Evolutionary conservation across 768 basidiomycete genomes (phyloP).

Genomic region (Daedalea quercina): DNA sequence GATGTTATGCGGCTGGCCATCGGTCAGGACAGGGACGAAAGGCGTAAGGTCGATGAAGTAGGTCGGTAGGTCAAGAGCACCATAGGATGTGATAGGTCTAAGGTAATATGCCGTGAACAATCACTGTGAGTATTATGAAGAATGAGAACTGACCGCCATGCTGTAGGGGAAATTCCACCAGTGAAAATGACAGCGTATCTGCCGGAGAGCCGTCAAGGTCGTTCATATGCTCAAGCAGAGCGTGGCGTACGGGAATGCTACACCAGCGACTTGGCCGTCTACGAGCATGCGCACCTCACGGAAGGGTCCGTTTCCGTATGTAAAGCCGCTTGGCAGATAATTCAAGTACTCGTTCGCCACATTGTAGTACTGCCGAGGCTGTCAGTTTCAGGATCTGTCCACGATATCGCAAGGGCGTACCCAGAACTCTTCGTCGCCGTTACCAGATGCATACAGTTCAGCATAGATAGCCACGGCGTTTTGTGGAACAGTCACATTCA

Average conservation of each 20-base stretch:
- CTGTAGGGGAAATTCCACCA: slow-evolving; percentile 62
- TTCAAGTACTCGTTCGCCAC: slow-evolving; percentile 51
- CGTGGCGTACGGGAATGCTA: slow-evolving; percentile 45
- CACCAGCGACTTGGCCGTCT: slow-evolving; percentile 48
- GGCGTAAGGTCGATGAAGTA: slow-evolving; percentile 77
- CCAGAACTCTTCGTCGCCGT: slow-evolving; percentile 72
- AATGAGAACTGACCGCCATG: slow-evolving; percentile 52
- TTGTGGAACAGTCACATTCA: slow-evolving; percentile 61
- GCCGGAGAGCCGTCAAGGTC: not conserved
- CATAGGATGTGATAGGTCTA: slow-evolving; percentile 71
- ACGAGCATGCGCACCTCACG: slow-evolving; percentile 57
- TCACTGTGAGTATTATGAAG: not conserved
- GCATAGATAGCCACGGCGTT: slow-evolving; percentile 64
- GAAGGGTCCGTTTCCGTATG: slow-evolving; percentile 47
- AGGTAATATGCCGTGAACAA: not conserved
- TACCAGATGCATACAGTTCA: slow-evolving; percentile 67
- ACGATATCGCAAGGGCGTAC: slow-evolving; percentile 28
- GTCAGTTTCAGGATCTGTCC: not conserved
- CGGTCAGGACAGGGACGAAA: slow-evolving; percentile 63
- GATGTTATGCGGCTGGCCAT: slow-evolving; percentile 63
- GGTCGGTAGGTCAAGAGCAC: slow-evolving; percentile 70
- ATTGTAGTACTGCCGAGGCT: slow-evolving; percentile 53
- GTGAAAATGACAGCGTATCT: slow-evolving; percentile 50
- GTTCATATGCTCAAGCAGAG: slow-evolving; percentile 15
- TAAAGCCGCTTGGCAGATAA: slow-evolving; percentile 44